phyloP scores from a whole-genome alignment of 78 protist species.

The Anaeramoeba flamelloides region DNA sequence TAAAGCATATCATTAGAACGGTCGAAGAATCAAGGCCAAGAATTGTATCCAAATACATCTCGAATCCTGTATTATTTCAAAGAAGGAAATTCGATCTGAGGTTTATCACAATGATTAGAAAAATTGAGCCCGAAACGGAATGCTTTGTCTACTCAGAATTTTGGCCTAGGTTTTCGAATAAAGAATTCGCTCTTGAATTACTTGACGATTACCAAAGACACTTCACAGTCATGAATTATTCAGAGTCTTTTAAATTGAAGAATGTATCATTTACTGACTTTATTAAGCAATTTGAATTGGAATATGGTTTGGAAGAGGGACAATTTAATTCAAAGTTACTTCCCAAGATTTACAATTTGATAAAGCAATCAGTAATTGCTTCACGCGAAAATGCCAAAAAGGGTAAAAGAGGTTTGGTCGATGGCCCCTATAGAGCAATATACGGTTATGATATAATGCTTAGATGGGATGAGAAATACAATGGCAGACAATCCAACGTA shows the following conservation, averaged over 20 bases:
- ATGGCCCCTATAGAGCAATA: background rate
- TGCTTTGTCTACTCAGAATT: conserved; percentile 7
- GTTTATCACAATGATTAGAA: conserved; percentile 9
- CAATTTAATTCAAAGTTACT: background rate
- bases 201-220: conserved; percentile 18
- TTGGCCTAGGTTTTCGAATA: conserved; percentile 14
- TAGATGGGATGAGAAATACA: conserved; percentile 4
- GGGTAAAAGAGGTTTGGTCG: background rate
- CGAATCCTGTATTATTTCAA: background rate
- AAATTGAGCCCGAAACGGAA: conserved; percentile 1
- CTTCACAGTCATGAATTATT: conserved; percentile 20
- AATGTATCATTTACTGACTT: conserved; percentile 10
- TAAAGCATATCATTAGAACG: background rate
- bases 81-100: conserved; percentile 11
- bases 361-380: background rate
- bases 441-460: conserved; percentile 15
- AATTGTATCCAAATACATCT: conserved; percentile 8
- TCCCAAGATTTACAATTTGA: background rate
- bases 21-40: background rate
- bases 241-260: background rate
- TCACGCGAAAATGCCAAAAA: background rate
- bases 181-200: background rate
- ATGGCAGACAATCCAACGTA: background rate
- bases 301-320: background rate
- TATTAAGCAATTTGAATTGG: background rate